phyloP scores from a whole-genome alignment of 768 basidiomycete genomes.

The Cantharellus anzutake region DNA sequence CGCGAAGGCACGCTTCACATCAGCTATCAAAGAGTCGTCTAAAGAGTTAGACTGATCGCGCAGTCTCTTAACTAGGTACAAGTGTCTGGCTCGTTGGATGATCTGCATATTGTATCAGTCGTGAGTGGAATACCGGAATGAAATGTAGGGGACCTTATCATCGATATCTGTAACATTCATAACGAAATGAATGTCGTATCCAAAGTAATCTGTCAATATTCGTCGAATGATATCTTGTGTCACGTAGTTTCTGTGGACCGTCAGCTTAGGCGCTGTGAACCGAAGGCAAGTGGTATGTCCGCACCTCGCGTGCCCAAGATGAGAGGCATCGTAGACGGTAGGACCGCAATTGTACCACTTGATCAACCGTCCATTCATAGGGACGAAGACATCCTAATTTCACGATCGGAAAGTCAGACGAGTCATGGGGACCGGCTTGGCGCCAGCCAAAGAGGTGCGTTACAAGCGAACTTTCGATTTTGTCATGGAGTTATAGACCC shows the following conservation, averaged over 20 bases:
- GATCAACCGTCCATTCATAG: constrained; percentile 39
- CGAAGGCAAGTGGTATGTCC: neutral
- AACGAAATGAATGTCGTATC: constrained; percentile 94
- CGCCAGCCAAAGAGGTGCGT: neutral
- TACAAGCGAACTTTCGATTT: constrained; percentile 49
- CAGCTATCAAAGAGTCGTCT: constrained; percentile 35
- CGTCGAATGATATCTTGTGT: constrained; percentile 83
- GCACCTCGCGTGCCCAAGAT: constrained; percentile 97
- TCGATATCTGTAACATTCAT: constrained; percentile 99
- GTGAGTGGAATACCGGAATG: neutral
- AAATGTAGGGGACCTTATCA: constrained; percentile 54
- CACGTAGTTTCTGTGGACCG: constrained; percentile 65
- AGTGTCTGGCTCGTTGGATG: constrained; percentile 68
- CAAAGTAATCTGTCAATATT: constrained; percentile 89
- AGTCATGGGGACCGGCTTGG: neutral
- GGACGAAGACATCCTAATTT: constrained; percentile 53
- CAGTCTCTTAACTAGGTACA: constrained; percentile 47
- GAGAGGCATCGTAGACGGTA: constrained; percentile 94
- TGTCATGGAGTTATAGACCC: constrained; percentile 86
- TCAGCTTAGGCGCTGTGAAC: neutral
- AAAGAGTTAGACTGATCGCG: constrained; percentile 33
- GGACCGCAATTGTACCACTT: constrained; percentile 99
- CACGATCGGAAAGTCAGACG: neutral
- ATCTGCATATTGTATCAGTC: constrained; percentile 36
- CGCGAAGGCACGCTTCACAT: constrained; percentile 44